These are phyloP conservation scores for Chondrostereum purpureum DNA, from an alignment of 1,284 basidiomycete species.

Conservation along the genomic window DNA sequence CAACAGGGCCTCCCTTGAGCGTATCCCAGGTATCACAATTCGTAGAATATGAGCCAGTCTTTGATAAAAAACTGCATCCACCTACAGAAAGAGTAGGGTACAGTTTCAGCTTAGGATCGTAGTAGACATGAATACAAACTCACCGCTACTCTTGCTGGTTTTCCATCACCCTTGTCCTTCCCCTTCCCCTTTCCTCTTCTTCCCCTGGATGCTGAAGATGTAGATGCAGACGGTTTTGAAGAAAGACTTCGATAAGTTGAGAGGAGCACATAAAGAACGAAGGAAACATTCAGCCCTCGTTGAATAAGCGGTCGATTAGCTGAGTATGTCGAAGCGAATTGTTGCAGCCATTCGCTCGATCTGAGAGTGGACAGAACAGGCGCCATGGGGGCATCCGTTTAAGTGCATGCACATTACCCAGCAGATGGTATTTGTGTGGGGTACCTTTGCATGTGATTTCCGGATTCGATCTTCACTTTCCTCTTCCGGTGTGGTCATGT, in stretches of 20 bases:
- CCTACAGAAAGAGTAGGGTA: too few species aligned
- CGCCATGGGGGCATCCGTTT: not conserved
- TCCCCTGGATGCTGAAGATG: constrained; percentile 29
- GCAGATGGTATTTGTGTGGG: too few species aligned
- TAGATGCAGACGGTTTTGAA: constrained; percentile 27
- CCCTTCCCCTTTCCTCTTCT: constrained; percentile 30
- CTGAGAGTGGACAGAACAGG: constrained; percentile 25
- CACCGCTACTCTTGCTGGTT: constrained; percentile 60
- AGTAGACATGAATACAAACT: constrained; percentile 20
- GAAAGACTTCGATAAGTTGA: constrained; percentile 51
- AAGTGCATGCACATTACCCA: too few species aligned
- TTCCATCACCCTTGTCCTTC: constrained; percentile 30
- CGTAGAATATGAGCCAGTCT: constrained; percentile 73
- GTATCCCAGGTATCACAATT: constrained; percentile 85
- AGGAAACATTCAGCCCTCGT: constrained; percentile 54
- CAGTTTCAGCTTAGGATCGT: too few species aligned
- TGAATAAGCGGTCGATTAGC: constrained; percentile 65
- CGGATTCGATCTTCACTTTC: too few species aligned
- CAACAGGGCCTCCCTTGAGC: constrained; percentile 82
- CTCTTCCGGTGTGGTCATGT: too few species aligned
- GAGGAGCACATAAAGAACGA: constrained; percentile 57
- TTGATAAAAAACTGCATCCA: constrained; percentile 87
- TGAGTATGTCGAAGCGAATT: constrained; percentile 47
- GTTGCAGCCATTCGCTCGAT: constrained; percentile 27
- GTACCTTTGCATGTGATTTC: too few species aligned